Base-by-base conservation (phyloP, 2,329 filamentous ascomycete species). In the Nectriaceae sp. region DNA sequence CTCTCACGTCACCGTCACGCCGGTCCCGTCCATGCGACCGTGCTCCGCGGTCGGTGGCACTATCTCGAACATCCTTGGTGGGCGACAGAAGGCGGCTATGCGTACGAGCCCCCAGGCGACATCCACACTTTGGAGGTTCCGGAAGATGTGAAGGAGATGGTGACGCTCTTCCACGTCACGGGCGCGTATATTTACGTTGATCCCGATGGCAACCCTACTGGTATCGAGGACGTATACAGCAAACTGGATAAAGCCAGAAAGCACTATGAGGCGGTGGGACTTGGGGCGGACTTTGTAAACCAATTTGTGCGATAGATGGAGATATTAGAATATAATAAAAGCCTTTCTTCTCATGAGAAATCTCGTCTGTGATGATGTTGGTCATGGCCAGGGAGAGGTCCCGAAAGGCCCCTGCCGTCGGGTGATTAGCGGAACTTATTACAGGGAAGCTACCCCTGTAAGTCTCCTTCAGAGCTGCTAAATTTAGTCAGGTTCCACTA, bases 41-140 rank as follows among this genome's bases (percentile, higher is more conserved):
- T 62, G 3, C 56, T 69, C 3, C 49, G 55, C 18, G 66, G 66
- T 1, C 55, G 61, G 18, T 69, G 66, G 67, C 67, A 69, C 44
- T 69, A 70, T 37, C 60, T 70, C 3, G 67, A 70, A 47, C 65
- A 70, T 36, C 54, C 57, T 1, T 69, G 66, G 66, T 70, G 65
- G 67, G 67, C 66, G 0, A 59, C 55, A 1, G 63, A 69, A 42
- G 66, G 66, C 4, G 60, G 67, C 3, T 65, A 68, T 48, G 62
- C 65, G 0, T 70, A 61, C 42, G 66, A 68, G 55, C 66, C 66
- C 1, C 65, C 59, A 1, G 65, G 65, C 2, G 64, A 70, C 38
- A 69, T 69, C 21, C 65, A 70, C 40, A 70, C 65, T 4, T 51
- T 69, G 6, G 63, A 68, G 41, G 66, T 68, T 1, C 64, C 66